phyloP scores from a whole-genome alignment of 441 rosid species.

The Pelargonium fulgidum region DNA sequence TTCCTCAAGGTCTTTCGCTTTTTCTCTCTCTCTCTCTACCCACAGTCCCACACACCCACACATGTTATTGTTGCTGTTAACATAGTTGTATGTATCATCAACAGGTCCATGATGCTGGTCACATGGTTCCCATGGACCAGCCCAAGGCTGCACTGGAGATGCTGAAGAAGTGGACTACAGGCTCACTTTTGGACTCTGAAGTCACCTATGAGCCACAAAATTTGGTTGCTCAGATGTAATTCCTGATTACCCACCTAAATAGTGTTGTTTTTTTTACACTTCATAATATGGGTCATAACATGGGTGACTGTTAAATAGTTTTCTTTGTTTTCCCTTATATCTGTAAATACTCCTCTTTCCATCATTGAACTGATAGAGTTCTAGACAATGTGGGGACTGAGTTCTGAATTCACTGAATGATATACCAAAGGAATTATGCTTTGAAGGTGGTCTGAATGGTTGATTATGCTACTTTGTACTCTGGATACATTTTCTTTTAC shows the following conservation, averaged over 20 bases:
- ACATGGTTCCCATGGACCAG: conserved; percentile 99
- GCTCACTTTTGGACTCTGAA: conserved; percentile 27
- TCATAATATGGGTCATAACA: background rate
- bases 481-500: background rate
- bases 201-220: conserved; percentile 21
- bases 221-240: conserved; percentile 51
- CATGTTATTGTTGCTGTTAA: conserved; percentile 15
- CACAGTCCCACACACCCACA: background rate
- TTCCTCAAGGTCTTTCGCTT: conserved; percentile 70
- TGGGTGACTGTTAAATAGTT: background rate
- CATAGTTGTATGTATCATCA: background rate
- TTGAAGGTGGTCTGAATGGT: too few relatives aligned
- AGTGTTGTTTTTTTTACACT: background rate
- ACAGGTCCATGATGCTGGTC: conserved; percentile 87
- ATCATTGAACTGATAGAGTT: background rate
- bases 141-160: conserved; percentile 81
- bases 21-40: background rate
- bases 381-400: background rate
- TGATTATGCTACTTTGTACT: background rate
- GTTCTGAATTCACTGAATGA: background rate
- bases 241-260: background rate
- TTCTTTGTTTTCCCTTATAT: background rate
- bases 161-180: conserved; percentile 78
- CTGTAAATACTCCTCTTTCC: background rate
- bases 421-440: background rate